Percentiles rank a stretch among this genome's conserved stretches.
Conservation (phyloP, 2,329 filamentous ascomycete genomes). For the Sclerotinia sclerotiorum region DNA sequence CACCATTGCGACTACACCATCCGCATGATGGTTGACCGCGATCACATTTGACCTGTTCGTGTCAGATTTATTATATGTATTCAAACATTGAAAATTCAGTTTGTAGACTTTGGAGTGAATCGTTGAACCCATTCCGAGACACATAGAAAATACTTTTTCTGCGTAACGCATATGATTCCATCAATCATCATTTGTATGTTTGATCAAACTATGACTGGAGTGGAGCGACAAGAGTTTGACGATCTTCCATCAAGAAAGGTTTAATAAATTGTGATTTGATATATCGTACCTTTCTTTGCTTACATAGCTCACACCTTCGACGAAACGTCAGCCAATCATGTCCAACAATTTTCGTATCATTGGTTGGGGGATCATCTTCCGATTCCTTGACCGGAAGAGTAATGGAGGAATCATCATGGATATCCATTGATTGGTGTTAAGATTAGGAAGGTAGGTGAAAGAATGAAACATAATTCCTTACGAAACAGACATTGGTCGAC, state of each 20-base stretch:
- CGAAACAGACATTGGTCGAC: constrained; percentile 51
- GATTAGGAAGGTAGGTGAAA: constrained; percentile 26
- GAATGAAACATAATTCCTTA: constrained; percentile 42
- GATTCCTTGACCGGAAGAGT: constrained; percentile 25
- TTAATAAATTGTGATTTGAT: not conserved
- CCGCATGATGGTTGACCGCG: constrained; percentile 70
- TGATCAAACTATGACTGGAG: not conserved
- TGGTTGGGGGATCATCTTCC: constrained; percentile 26
- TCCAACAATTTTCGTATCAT: constrained; percentile 25
- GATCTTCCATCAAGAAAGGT: not conserved
- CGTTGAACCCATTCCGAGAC: not conserved
- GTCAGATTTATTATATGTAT: constrained; percentile 26
- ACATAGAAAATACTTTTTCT: constrained; percentile 13
- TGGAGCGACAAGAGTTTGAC: not conserved
- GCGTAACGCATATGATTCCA: not conserved
- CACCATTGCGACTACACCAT: constrained; percentile 65
- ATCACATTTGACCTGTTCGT: constrained; percentile 67
- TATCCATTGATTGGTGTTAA: not conserved
- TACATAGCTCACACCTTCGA: constrained; percentile 71
- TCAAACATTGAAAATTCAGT: not conserved
- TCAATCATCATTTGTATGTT: not conserved
- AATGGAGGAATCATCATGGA: constrained; percentile 24
- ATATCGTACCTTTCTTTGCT: constrained; percentile 68
- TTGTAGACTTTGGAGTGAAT: not conserved
- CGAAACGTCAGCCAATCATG: constrained; percentile 40